phyloP scores from a whole-genome alignment of 2,329 filamentous ascomycete genomes.

The Penicillium sp. region DNA sequence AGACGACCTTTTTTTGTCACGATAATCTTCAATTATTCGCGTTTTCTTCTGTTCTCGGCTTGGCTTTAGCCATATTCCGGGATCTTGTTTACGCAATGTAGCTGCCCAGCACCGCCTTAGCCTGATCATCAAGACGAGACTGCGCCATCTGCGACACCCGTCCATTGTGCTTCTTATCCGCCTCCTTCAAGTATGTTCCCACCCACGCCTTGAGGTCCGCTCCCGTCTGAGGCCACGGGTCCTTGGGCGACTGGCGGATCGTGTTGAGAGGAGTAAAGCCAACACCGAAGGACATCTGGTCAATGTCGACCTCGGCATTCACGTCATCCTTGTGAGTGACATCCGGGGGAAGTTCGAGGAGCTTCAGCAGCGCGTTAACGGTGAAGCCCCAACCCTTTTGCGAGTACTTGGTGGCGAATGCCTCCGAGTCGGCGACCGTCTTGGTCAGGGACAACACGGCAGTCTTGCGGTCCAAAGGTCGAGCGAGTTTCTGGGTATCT shows the following conservation, averaged over 20 bases:
- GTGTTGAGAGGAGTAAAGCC: conserved; percentile 94
- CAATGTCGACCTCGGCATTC: conserved; percentile 85
- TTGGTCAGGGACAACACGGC: conserved; percentile 93
- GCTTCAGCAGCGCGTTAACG: conserved; percentile 83
- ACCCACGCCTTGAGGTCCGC: conserved; percentile 83
- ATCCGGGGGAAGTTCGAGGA: conserved; percentile 86
- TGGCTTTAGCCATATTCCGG: background rate
- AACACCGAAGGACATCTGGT: conserved; percentile 92
- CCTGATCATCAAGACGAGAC: conserved; percentile 69
- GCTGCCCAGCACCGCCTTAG: conserved; percentile 51
- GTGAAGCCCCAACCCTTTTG: conserved; percentile 87
- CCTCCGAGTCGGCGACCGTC: conserved; percentile 81
- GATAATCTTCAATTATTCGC: background rate
- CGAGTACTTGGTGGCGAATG: conserved; percentile 75
- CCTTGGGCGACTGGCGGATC: conserved; percentile 72
- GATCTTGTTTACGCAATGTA: conserved; percentile 48
- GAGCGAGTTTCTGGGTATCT: conserved; percentile 83
- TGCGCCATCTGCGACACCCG: conserved; percentile 72
- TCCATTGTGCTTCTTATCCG: conserved; percentile 74
- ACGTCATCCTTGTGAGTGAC: conserved; percentile 72
- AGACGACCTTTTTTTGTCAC: background rate
- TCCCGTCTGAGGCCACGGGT: conserved; percentile 84
- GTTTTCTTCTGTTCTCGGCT: conserved; percentile 3
- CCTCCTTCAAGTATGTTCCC: conserved; percentile 74
- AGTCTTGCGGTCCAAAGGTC: conserved; percentile 88